Evolutionary conservation across 805 yeast genomes (phyloP), one percentile per base, ranked within the genome.

Genomic region (Hanseniaspora vineae): DNA sequence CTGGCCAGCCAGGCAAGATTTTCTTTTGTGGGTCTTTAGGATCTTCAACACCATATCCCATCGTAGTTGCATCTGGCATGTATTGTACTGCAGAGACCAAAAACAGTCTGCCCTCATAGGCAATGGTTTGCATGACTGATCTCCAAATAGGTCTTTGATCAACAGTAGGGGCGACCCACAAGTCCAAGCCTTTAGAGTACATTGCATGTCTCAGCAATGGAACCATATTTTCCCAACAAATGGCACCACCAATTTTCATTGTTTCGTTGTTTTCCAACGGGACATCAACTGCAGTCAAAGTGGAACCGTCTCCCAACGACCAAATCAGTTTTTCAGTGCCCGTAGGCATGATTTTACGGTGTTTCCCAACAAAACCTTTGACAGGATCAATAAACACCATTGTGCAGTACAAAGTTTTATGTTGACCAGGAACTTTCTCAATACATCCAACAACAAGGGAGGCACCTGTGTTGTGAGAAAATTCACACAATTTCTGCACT

Each of bases 281-380:
- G 43, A 44, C 45, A 17, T 69, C 65, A 31, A 66, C 64, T 11
- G 66, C 67, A 3, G 66, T 63, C 44, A 71, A 52, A 2, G 73
- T 69, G 4, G 72, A 67, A 3, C 76, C 76, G 48, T 70, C 75
- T 35, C 75, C 75, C 45, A 64, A 65, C 1, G 72, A 73, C 74
- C 75, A 71, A 12, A 70, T 58, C 42, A 70, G 56, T 39, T 73
- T 61, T 55, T 71, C 76, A 20, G 66, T 57, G 14, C 70, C 74
- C 5, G 75, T 70, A 39, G 75, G 75, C 57, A 66, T 55, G 49
- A 69, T 55, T 50, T 71, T 71, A 31, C 76, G 60, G 52, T 70
- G 75, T 50, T 69, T 69, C 2, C 64, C 71, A 10, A 49, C 50
- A 23, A 35, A 31, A 23, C 44, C 48, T 13, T 31, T 23, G 12